Percentiles rank a stretch among this genome's conserved stretches.
Conservation (phyloP, 2,329 filamentous ascomycete species). For the Talaromyces sp. region DNA sequence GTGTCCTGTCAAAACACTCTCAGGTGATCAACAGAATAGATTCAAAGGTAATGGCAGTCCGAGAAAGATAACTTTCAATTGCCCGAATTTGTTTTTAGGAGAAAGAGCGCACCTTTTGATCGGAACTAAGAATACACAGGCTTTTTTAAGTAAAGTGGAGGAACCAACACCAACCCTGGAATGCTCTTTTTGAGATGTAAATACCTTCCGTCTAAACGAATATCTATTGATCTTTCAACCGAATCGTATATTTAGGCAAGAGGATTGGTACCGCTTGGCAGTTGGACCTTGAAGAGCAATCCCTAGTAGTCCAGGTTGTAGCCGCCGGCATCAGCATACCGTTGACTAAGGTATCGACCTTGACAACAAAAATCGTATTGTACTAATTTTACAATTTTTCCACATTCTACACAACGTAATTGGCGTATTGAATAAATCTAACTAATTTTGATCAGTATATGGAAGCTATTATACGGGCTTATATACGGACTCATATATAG, state of each 20-base stretch:
- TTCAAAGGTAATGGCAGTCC: background rate
- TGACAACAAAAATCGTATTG: no score
- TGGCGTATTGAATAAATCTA: no score
- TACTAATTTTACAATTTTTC: no score
- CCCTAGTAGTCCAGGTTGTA: slow-evolving; percentile 61
- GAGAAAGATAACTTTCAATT: no score
- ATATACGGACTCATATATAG: no score
- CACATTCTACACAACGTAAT: no score
- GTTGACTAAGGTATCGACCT: no score
- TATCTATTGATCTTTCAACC: background rate
- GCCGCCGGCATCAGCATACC: slow-evolving; percentile 53
- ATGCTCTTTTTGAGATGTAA: background rate
- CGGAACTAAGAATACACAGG: background rate
- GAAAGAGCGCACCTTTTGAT: background rate
- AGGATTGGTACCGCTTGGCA: slow-evolving; percentile 16
- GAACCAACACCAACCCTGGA: background rate
- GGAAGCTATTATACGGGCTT: no score
- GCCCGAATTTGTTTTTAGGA: no score
- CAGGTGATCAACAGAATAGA: background rate
- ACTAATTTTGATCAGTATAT: no score
- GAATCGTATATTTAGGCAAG: background rate
- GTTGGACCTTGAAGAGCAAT: slow-evolving; percentile 52
- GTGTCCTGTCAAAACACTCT: background rate
- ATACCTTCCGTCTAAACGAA: background rate
- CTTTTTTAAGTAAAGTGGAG: background rate